A percentile compares a stretch with the other conserved stretches of the same genome.
These are phyloP conservation scores for Kalmanozyma brasiliensis DNA, from an alignment of 1,284 basidiomycete genomes.

Conservation along the genomic window DNA sequence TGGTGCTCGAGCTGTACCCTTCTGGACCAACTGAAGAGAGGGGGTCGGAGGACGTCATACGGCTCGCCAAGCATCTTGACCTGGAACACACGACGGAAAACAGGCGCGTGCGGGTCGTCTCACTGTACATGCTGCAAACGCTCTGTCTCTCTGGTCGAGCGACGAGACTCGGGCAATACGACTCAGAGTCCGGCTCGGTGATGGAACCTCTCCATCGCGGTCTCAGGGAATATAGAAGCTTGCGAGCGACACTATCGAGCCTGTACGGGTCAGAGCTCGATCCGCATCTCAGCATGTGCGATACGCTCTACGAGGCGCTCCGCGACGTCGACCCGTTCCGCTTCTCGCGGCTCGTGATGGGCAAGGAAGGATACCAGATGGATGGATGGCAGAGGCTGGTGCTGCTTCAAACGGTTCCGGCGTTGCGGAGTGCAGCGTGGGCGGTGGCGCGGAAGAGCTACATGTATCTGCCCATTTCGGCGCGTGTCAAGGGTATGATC, in stretches of 20 bases:
- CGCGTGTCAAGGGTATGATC: background rate
- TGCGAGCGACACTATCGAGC: background rate
- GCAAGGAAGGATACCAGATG: slow-evolving; percentile 3
- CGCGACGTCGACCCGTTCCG: slow-evolving; percentile 20
- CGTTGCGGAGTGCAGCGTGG: slow-evolving; percentile 26
- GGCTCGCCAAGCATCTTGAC: background rate
- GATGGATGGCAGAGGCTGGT: slow-evolving; percentile 35
- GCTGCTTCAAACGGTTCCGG: slow-evolving; percentile 15
- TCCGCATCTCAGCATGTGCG: slow-evolving; percentile 9
- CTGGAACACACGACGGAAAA: background rate
- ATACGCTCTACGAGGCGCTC: slow-evolving; percentile 16
- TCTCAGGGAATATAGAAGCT: slow-evolving; percentile 9
- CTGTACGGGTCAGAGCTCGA: background rate
- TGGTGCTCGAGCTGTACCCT: slow-evolving; percentile 33
- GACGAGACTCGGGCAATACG: slow-evolving; percentile 31
- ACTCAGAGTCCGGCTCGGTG: background rate
- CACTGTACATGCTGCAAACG: slow-evolving; percentile 22
- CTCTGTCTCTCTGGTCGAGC: slow-evolving; percentile 33
- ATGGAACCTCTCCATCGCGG: slow-evolving; percentile 6
- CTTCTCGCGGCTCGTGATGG: slow-evolving; percentile 3
- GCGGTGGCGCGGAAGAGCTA: slow-evolving; percentile 26
- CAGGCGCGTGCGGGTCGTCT: slow-evolving; percentile 4
- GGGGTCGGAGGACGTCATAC: background rate
- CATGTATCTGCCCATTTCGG: slow-evolving; percentile 30
- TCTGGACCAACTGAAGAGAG: background rate